Percentiles rank a stretch among this genome's conserved stretches.
Evolutionary conservation across 2,329 filamentous ascomycete genomes (phyloP).

Genomic region (Rachicladosporium sp.): DNA sequence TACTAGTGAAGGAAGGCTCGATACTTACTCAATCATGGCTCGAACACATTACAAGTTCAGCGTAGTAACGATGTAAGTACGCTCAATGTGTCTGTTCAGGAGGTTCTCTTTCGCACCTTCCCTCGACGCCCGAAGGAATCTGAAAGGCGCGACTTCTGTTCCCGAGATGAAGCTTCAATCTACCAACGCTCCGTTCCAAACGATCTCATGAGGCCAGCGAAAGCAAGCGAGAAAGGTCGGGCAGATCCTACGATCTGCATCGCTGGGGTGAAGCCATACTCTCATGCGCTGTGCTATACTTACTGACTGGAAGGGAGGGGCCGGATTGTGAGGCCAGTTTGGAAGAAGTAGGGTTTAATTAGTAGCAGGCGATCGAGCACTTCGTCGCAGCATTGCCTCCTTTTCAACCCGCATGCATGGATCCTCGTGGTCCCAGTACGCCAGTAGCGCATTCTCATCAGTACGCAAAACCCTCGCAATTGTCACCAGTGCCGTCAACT

Average conservation of each 20-base stretch:
- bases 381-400: constrained; percentile 1
- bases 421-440: too few relatives aligned
- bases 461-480: not conserved
- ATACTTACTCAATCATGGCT: too few relatives aligned
- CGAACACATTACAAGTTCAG: too few relatives aligned
- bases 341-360: not conserved
- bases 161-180: constrained; percentile 19
- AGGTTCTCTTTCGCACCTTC: constrained; percentile 27
- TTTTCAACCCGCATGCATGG: too few relatives aligned
- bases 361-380: not conserved
- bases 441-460: too few relatives aligned
- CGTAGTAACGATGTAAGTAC: too few relatives aligned
- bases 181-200: constrained; percentile 37
- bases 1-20: too few relatives aligned
- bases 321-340: not conserved
- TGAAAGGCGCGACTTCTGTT: constrained; percentile 25
- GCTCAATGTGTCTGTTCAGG: constrained; percentile 17
- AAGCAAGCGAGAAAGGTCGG: constrained; percentile 18
- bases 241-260: constrained; percentile 31
- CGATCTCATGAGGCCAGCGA: too few relatives aligned
- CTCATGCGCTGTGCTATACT: too few relatives aligned
- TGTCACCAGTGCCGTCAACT: not conserved
- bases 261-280: constrained; percentile 22
- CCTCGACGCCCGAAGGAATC: constrained; percentile 2
- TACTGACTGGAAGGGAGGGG: constrained; percentile 3